Conservation (phyloP, 345 rosid genomes). For the Citrus hindsii region DNA sequence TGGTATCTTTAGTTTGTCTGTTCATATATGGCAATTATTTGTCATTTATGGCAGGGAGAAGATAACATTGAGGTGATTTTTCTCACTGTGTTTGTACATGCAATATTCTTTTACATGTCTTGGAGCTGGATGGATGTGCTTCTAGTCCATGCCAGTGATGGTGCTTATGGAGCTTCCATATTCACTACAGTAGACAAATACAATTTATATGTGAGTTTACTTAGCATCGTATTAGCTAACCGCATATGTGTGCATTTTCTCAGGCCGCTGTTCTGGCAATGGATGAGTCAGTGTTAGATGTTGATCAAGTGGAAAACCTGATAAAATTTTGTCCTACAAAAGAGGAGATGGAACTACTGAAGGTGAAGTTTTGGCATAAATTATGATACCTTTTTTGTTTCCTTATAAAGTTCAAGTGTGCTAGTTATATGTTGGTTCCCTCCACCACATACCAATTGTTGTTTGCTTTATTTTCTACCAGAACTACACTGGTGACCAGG, state of each 20-base stretch:
- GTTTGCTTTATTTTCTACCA: conserved; percentile 23
- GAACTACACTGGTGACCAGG: conserved; percentile 84
- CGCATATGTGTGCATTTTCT: conserved; percentile 17
- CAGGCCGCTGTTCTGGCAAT: conserved; percentile 96
- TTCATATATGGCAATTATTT: neutral
- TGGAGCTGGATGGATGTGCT: neutral
- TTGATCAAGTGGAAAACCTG: conserved; percentile 97
- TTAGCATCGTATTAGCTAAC: neutral
- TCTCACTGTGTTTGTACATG: neutral
- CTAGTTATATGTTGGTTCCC: neutral
- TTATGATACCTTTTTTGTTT: conserved; percentile 6
- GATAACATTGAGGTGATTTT: neutral
- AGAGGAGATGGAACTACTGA: conserved; percentile 98
- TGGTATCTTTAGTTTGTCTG: neutral
- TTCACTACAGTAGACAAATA: neutral
- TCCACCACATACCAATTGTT: neutral
- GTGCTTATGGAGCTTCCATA: neutral
- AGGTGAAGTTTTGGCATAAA: conserved; percentile 52
- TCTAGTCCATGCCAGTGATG: neutral
- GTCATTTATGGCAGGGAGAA: neutral
- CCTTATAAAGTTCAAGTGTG: neutral
- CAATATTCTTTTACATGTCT: neutral
- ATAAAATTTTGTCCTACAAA: conserved; percentile 97
- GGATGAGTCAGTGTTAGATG: conserved; percentile 90
- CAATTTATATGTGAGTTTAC: neutral